Conservation (phyloP, 2,329 filamentous ascomycete species). For the Ilyonectria destructans region DNA sequence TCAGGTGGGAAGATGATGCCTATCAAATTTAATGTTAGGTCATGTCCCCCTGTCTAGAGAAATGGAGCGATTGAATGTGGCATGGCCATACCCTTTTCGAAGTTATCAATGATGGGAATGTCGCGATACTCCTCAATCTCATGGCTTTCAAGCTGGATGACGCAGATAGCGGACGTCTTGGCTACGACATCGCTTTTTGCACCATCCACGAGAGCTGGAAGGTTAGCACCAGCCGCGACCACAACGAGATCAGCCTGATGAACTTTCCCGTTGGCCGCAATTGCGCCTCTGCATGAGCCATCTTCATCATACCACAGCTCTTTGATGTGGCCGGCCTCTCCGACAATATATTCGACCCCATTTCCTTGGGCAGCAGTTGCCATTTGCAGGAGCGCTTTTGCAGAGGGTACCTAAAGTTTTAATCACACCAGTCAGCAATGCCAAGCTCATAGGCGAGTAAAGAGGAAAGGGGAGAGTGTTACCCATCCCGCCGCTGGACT, state of each 20-base stretch:
- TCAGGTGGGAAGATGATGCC: slow-evolving; percentile 72
- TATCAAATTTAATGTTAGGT: slow-evolving; percentile 46
- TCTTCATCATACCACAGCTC: slow-evolving; percentile 46
- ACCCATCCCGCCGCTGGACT: slow-evolving; percentile 53
- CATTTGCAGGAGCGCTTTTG: slow-evolving; percentile 52
- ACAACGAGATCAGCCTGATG: slow-evolving; percentile 74
- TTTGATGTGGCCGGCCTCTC: slow-evolving; percentile 44
- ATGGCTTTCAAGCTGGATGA: slow-evolving; percentile 72
- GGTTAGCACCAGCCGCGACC: slow-evolving; percentile 79
- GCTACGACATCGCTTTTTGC: slow-evolving; percentile 74
- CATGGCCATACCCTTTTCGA: slow-evolving; percentile 40
- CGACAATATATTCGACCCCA: slow-evolving; percentile 51
- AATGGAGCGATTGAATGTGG: no score
- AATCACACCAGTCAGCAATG: neutral
- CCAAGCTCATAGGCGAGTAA: neutral
- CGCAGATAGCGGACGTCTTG: slow-evolving; percentile 76
- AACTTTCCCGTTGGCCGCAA: slow-evolving; percentile 62
- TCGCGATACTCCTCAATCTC: slow-evolving; percentile 70
- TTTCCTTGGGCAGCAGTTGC: slow-evolving; percentile 46
- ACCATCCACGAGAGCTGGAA: slow-evolving; percentile 71
- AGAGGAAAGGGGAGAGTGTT: slow-evolving; percentile 8
- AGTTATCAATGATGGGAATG: slow-evolving; percentile 54
- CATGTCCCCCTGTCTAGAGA: neutral
- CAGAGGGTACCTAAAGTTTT: slow-evolving; percentile 39
- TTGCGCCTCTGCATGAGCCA: slow-evolving; percentile 61